phyloP scores from a whole-genome alignment of 2,329 filamentous ascomycete genomes.

The Colletotrichum spaethianum region DNA sequence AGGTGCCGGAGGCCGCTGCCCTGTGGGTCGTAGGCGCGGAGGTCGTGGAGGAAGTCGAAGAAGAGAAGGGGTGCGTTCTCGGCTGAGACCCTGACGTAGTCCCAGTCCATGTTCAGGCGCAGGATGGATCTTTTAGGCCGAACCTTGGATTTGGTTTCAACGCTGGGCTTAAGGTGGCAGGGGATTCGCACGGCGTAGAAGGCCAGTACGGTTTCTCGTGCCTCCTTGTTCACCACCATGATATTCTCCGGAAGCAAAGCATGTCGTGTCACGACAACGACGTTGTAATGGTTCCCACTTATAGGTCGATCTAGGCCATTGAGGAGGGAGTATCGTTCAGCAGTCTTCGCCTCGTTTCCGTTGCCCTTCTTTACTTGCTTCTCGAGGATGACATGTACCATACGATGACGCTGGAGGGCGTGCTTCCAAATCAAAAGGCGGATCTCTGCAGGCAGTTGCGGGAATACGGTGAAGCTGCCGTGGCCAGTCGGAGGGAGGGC shows the following conservation, averaged over 20 bases:
- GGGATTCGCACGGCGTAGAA: slow-evolving; percentile 25
- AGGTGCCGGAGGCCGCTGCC: slow-evolving; percentile 19
- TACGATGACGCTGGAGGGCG: slow-evolving; percentile 14
- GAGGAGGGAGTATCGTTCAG: neutral
- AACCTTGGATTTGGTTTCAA: neutral
- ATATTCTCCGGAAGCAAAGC: neutral
- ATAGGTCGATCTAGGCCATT: neutral
- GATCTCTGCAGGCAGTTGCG: slow-evolving; percentile 9
- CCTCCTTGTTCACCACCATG: slow-evolving; percentile 9
- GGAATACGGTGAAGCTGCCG: neutral
- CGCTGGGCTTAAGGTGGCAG: neutral
- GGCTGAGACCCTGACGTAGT: slow-evolving; percentile 9
- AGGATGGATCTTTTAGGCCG: neutral
- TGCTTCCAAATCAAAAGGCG: slow-evolving; percentile 20
- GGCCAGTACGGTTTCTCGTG: neutral
- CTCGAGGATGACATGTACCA: slow-evolving; percentile 6
- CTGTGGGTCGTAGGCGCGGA: slow-evolving; percentile 19
- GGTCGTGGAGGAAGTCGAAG: slow-evolving; percentile 33
- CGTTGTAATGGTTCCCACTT: slow-evolving; percentile 20
- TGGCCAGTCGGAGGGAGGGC: neutral
- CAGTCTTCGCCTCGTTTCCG: too few relatives aligned
- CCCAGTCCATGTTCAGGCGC: slow-evolving; percentile 18
- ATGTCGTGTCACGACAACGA: neutral
- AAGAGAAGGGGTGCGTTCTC: neutral
- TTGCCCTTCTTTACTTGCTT: neutral